Evolutionary conservation across 331 rosid genomes (phyloP).

Genomic region (Pyracantha coccinea): DNA sequence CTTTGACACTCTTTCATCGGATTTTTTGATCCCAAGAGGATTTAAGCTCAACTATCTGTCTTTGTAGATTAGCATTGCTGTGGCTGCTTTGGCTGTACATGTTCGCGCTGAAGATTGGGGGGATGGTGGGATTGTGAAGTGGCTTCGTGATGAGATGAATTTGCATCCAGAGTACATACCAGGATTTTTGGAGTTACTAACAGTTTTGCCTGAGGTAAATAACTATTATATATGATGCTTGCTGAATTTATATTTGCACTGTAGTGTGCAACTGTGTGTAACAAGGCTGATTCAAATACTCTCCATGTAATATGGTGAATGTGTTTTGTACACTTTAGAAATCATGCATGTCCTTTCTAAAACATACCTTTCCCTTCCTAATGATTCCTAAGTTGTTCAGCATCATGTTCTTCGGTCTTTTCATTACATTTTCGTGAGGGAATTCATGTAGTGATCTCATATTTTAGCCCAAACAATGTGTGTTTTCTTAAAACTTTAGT

Average conservation of each 20-base stretch:
- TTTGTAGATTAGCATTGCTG: conserved; percentile 94
- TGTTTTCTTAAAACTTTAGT: neutral
- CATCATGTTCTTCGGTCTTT: neutral
- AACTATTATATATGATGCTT: neutral
- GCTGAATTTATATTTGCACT: neutral
- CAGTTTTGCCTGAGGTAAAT: conserved; percentile 93
- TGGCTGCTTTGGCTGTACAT: conserved; percentile 98
- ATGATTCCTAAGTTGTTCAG: neutral
- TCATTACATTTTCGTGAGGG: neutral
- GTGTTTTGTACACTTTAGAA: neutral
- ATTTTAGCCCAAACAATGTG: neutral
- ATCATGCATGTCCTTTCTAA: neutral
- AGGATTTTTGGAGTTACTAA: conserved; percentile 94
- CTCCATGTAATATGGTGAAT: neutral
- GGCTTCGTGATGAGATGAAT: conserved; percentile 99
- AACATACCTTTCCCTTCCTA: neutral
- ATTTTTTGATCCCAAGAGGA: neutral
- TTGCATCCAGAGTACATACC: conserved; percentile 95
- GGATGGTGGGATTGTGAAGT: conserved; percentile 92
- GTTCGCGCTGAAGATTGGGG: conserved; percentile 99
- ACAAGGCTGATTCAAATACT: neutral
- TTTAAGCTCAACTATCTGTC: conserved; percentile 27
- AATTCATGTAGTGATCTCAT: neutral
- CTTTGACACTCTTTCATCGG: neutral
- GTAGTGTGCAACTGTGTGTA: neutral